These are phyloP conservation scores for Cynanchum wilfordii DNA, from an alignment of 257 asterid species.

Conservation along the genomic window DNA sequence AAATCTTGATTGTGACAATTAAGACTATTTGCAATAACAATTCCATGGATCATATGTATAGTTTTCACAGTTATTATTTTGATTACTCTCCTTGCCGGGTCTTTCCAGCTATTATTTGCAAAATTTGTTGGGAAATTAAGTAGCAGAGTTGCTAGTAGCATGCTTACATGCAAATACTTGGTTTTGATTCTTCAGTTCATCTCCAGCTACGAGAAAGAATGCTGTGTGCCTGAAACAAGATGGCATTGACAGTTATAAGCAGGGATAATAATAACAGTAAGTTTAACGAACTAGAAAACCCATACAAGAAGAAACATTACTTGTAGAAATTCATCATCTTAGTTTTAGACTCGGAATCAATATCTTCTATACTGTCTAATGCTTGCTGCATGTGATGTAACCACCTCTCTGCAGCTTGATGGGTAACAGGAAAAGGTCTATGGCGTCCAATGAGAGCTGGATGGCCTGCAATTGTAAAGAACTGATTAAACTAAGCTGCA, in stretches of 20 bases:
- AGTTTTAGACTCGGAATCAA: conserved; percentile 69
- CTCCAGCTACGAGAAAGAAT: conserved; percentile 91
- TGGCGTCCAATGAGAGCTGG: conserved; percentile 97
- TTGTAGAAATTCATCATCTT: conserved; percentile 83
- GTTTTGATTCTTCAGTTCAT: conserved; percentile 65
- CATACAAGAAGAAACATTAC: conserved; percentile 29
- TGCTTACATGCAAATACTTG: conserved; percentile 55
- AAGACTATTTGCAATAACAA: not conserved
- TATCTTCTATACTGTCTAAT: conserved; percentile 55
- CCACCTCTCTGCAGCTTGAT: conserved; percentile 93
- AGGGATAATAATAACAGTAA: too few relatives aligned
- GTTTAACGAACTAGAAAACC: not conserved
- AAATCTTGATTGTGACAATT: too few relatives aligned
- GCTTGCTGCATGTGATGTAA: conserved; percentile 91
- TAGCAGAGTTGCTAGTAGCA: conserved; percentile 43
- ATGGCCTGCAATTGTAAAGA: conserved; percentile 50
- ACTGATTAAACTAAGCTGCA: not conserved
- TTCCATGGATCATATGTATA: not conserved
- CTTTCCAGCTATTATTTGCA: not conserved
- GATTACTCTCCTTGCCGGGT: not conserved
- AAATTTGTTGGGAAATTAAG: conserved; percentile 20
- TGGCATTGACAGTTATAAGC: not conserved
- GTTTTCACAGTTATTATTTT: not conserved
- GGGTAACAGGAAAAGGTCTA: conserved; percentile 91
- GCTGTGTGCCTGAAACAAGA: conserved; percentile 70